These are phyloP conservation scores for Cercospora sp. DNA, from an alignment of 2,329 filamentous ascomycete genomes.

Conservation along the genomic window DNA sequence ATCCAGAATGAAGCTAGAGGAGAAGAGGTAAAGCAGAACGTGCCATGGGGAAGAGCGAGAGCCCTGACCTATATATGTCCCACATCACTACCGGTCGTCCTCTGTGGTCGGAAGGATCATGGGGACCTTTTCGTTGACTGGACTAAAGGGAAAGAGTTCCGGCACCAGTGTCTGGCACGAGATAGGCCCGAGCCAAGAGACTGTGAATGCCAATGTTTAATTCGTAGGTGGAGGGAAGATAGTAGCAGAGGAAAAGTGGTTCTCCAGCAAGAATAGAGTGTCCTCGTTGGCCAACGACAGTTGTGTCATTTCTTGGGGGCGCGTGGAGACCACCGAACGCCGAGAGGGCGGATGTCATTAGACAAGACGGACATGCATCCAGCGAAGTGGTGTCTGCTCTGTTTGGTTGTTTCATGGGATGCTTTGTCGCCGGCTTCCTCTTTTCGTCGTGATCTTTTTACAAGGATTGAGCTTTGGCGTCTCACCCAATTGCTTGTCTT, in stretches of 20 bases:
- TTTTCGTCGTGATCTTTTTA: background rate
- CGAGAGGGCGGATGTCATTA: slow-evolving; percentile 1
- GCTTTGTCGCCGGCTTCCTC: background rate
- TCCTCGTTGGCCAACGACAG: background rate
- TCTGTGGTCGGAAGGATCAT: slow-evolving; percentile 1
- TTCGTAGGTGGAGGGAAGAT: background rate
- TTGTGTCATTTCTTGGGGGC: slow-evolving; percentile 7
- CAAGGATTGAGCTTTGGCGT: background rate
- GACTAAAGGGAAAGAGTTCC: background rate
- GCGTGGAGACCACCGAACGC: background rate
- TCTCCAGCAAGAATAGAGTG: background rate
- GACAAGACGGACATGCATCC: background rate
- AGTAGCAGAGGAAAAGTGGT: background rate
- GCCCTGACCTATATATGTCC: slow-evolving; percentile 11
- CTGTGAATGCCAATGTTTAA: background rate
- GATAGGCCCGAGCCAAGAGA: slow-evolving; percentile 7
- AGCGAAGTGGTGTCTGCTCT: background rate
- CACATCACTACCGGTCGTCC: background rate
- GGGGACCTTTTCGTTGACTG: slow-evolving; percentile 2
- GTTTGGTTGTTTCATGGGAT: background rate
- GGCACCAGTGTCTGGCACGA: slow-evolving; percentile 1
- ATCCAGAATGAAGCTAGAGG: slow-evolving; percentile 1
- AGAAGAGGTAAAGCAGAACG: slow-evolving; percentile 3
- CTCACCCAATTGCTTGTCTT: slow-evolving; percentile 1
- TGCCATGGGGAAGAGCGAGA: slow-evolving; percentile 9